Evolutionary conservation across 352 stramenopile genomes (phyloP).

Genomic region (Stramenopiles sp.): DNA sequence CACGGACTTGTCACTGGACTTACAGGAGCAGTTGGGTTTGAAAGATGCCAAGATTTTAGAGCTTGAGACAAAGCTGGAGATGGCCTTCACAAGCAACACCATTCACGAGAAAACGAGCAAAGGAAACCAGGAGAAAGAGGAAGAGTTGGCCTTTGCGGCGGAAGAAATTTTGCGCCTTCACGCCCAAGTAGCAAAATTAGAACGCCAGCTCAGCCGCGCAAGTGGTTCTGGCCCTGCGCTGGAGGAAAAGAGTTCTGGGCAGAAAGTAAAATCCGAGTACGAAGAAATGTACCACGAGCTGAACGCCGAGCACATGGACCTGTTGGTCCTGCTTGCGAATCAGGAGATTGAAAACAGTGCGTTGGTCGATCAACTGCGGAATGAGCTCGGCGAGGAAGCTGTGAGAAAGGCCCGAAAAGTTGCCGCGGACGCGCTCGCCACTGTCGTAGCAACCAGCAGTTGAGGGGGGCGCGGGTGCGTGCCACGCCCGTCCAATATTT

Average conservation of each 20-base stretch:
- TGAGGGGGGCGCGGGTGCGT: too few relatives aligned
- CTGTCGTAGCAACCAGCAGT: too few relatives aligned
- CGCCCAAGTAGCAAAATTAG: not conserved
- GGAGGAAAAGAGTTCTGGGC: not conserved
- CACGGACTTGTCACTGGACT: not conserved
- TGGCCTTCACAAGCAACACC: too few relatives aligned
- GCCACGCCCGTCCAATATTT: too few relatives aligned
- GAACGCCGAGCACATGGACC: not conserved
- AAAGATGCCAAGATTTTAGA: not conserved
- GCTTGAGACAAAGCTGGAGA: not conserved
- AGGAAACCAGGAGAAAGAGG: not conserved
- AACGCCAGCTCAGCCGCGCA: not conserved
- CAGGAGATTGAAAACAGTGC: not conserved
- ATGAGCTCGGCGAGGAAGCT: not conserved
- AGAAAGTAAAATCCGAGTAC: not conserved
- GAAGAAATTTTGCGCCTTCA: not conserved
- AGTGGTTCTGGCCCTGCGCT: not conserved
- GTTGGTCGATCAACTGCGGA: not conserved
- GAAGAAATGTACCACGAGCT: not conserved
- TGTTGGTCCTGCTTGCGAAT: not conserved
- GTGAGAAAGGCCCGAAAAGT: not conserved
- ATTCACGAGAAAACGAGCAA: not conserved
- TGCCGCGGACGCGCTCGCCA: not conserved
- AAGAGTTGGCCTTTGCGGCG: not conserved
- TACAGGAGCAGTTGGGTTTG: not conserved